Base-by-base conservation (phyloP, 2,329 filamentous ascomycete species). In the Bretziella fagacearum region DNA sequence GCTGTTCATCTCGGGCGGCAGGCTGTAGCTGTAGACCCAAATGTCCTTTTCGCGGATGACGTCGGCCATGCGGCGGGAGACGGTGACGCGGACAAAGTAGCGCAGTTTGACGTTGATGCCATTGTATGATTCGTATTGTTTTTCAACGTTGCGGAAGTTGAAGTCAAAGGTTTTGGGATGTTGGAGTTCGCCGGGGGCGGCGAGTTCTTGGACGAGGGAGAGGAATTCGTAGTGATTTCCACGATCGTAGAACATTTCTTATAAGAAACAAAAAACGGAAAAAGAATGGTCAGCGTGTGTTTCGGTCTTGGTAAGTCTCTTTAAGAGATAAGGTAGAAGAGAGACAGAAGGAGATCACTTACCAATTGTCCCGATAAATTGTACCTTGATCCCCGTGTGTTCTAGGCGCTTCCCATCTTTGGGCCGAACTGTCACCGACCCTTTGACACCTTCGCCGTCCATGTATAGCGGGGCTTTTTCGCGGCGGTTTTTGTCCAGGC, bases 141-240 rank as follows among this genome's bases (percentile, higher is more conserved):
- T 98, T 74, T 98, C 91, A 57, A 98, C 86, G 64, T 96, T 98
- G 65, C 96, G 96, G 77, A 98, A 98, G 69, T 95, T 93, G 76
- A 98, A 98, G 55, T 93, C 85, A 64, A 94, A 95, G 42, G 87
- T 95, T 68, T 98, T 91, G 36, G 91, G 91, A 65, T 98, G 93
- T 62, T 96, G 91, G 49, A 98, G 81, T 69, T 98, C 91, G 63
- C 91, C 91, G 2, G 91, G 91, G 15, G 91, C 87, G 15, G 91
- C 91, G 33, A 98, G 79, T 66, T 98, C 91, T 65, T 96, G 93
- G 57, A 91, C 89, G 23, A 96, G 77, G 29, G 86, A 94, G 51
- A 98, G 81, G 65, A 98, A 98, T 66, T 98, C 91, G 71, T 98
- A 94, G 68, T 96, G 91, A 63, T 95, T 98, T 57, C 89, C 89